A percentile compares a stretch with the other conserved stretches of the same genome.
Conservation (phyloP, 23 red algal genomes). For the Rhodosorus marinus region DNA sequence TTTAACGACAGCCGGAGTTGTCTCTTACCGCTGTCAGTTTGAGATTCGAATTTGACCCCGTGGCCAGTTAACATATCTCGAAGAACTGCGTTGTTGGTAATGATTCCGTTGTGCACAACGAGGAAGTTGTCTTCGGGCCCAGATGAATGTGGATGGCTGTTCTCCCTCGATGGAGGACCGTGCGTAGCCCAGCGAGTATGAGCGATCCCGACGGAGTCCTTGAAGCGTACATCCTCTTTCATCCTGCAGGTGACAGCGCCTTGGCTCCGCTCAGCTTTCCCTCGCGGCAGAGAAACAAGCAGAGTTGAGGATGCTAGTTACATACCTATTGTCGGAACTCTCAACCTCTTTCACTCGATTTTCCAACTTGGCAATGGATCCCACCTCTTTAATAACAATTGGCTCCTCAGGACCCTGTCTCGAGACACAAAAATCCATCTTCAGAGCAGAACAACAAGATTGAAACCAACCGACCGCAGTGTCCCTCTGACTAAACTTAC, state of each 20-base stretch:
- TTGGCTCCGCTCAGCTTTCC: too few species aligned
- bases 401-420: too few species aligned
- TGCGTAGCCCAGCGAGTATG: constrained; percentile 98
- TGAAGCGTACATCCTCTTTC: background rate
- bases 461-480: too few species aligned
- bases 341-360: constrained; percentile 1
- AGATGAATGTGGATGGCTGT: constrained; percentile 76
- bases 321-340: background rate
- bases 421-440: too few species aligned
- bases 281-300: background rate
- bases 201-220: constrained; percentile 73
- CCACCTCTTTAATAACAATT: constrained; percentile 54
- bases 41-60: constrained; percentile 40
- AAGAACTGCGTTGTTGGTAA: constrained; percentile 78
- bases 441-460: too few species aligned
- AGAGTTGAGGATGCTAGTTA: constrained; percentile 8
- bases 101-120: constrained; percentile 97
- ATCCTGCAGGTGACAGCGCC: too few species aligned
- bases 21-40: too few species aligned
- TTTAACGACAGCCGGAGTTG: too few species aligned
- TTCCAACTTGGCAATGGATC: constrained; percentile 43
- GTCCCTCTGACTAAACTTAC: background rate
- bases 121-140: constrained; percentile 58
- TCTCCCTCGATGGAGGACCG: constrained; percentile 43
- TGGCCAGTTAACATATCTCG: constrained; percentile 45